Evolutionary conservation across 208 protist genomes (phyloP).

Genomic region (Acanthamoeba royreba): DNA sequence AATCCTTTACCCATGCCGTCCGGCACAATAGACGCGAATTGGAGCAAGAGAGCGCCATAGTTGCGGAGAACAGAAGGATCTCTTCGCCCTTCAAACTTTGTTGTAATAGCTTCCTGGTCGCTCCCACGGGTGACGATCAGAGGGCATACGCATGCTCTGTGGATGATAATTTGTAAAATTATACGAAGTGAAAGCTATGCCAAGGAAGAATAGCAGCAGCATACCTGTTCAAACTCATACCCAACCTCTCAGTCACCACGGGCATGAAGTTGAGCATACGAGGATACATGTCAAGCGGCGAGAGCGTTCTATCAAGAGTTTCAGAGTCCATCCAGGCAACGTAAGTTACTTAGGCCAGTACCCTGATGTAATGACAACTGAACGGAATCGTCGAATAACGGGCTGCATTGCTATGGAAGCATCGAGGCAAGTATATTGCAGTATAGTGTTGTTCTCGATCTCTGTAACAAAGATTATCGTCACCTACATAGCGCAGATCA

Average conservation of each 20-base stretch:
- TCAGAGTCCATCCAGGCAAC: not conserved
- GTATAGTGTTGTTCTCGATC: not conserved
- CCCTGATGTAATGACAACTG: slow-evolving; percentile 82
- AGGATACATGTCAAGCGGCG: slow-evolving; percentile 98
- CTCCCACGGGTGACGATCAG: slow-evolving; percentile 74
- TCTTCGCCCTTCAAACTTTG: slow-evolving; percentile 74
- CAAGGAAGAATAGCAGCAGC: slow-evolving; percentile 93
- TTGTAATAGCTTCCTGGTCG: slow-evolving; percentile 70
- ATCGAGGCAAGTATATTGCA: slow-evolving; percentile 85
- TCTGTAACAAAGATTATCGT: not conserved
- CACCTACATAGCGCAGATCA: not conserved
- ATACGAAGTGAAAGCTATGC: slow-evolving; percentile 86
- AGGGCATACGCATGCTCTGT: not conserved
- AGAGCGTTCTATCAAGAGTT: slow-evolving; percentile 74
- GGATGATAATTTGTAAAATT: too few relatives aligned
- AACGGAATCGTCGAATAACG: slow-evolving; percentile 91
- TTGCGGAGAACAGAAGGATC: slow-evolving; percentile 92
- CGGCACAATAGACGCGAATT: slow-evolving; percentile 92
- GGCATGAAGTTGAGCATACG: slow-evolving; percentile 97
- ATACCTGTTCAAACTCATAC: slow-evolving; percentile 93
- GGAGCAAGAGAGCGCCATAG: slow-evolving; percentile 93
- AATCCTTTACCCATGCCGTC: slow-evolving; percentile 88
- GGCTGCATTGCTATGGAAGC: slow-evolving; percentile 95
- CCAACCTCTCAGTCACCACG: slow-evolving; percentile 87
- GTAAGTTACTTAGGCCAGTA: not conserved